Base-by-base conservation (phyloP, 2,329 filamentous ascomycete genomes). In the Talaromyces verruculosus region DNA sequence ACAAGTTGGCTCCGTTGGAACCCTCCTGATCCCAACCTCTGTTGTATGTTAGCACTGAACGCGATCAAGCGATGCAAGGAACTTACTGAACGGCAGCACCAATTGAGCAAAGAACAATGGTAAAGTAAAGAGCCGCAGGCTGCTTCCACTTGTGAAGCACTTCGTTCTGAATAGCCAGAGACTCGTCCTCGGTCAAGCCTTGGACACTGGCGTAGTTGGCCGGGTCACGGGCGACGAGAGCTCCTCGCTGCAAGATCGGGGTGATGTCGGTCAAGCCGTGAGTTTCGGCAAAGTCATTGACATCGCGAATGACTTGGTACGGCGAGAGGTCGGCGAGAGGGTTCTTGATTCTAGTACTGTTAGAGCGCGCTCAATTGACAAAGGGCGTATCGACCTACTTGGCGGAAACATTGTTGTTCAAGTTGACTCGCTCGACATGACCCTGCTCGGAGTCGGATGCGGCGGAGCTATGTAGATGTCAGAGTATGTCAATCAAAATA, bases 1-100 rank as follows among this genome's bases (percentile, higher is more conserved):
- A 82, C 28, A 85, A 72, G 62, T 85, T 85, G 43, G 83, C 84
- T 4, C 83, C 83, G 67, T 84, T 85, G 25, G 79, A 80, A n/a
- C 82, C 83, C 11, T 82, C 84, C 71, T 84, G 83, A 74, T 84
- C 82, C 83, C 82, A 84, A 35, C 80, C 79, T 65, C 73, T 73
- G 33, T 39, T 33, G 19, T 8, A 17, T 6, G 63, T 69, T 58
- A 70, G 66, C 58, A 55, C 35, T 43, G 35, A 30, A 6, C 37
- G 17, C 37, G 35, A 17, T 25, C 19, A 59, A 15, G 30, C 10
- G 33, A 19, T 10, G 3, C 30, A 10, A 15, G 28, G 7, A 15
- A 77, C 81, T 67, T 73, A 78, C 76, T 86, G 84, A 0, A 84
- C 81, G 8, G 82, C 82, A 61, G 83, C 83, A 49, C 81, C 84